Conservation (phyloP, 2,329 filamentous ascomycete species). For the Ceratocystis alfenasii region DNA sequence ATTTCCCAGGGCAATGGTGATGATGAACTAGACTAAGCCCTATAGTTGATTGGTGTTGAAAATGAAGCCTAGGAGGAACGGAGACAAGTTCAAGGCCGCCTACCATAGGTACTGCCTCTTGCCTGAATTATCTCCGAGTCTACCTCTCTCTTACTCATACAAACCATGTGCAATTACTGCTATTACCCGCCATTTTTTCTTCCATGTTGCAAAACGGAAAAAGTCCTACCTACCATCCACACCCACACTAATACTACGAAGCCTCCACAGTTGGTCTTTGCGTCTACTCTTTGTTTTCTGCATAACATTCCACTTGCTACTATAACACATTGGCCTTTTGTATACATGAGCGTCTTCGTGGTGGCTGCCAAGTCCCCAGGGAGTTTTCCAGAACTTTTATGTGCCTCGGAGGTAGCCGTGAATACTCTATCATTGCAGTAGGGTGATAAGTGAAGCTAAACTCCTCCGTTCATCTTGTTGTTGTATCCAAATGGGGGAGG, state of each 20-base stretch:
- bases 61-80: neutral
- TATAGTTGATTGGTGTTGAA: neutral
- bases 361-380: neutral
- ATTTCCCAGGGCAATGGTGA: neutral
- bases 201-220: too few relatives aligned
- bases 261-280: neutral
- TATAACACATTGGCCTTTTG: neutral
- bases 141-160: neutral
- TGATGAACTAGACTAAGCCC: neutral
- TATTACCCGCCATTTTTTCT: neutral
- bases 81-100: neutral
- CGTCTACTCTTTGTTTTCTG: neutral
- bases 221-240: neutral
- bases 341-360: neutral
- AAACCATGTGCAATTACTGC: neutral
- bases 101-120: neutral
- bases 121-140: neutral
- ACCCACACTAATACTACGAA: neutral
- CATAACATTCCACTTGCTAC: neutral
- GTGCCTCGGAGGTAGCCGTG: constrained; percentile 2
- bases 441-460: too few relatives aligned
- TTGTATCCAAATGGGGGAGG: too few relatives aligned
- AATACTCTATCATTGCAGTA: neutral
- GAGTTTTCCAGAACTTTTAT: neutral
- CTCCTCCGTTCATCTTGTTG: too few relatives aligned